Conservation (phyloP, 1,139 yeast species). For the Geotrichum carabidarum region DNA sequence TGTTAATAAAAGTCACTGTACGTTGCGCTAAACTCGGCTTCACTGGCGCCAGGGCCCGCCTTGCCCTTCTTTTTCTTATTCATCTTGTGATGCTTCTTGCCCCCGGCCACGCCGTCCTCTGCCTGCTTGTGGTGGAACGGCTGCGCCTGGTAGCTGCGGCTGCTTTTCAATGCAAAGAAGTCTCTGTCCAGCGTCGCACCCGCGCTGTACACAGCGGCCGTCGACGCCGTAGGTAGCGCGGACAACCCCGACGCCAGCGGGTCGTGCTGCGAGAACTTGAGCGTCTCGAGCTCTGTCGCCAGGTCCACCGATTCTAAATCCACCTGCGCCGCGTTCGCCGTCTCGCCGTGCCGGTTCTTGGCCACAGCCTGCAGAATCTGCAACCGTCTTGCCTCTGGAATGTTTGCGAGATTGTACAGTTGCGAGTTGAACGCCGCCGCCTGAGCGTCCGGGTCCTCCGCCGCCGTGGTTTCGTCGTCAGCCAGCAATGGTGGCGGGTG, state of each 20-base stretch:
- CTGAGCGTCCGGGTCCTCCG: constrained; percentile 39
- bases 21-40: constrained; percentile 6
- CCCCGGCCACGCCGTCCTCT: constrained; percentile 31
- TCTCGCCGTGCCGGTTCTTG: constrained; percentile 18
- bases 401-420: constrained; percentile 53
- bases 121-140: constrained; percentile 63
- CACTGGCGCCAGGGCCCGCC: constrained; percentile 20
- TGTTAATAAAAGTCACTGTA: constrained; percentile 19
- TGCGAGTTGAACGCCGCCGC: constrained; percentile 70
- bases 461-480: constrained; percentile 33
- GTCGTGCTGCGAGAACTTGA: constrained; percentile 77
- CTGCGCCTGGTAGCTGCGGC: constrained; percentile 56
- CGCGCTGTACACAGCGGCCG: constrained; percentile 48
- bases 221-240: constrained; percentile 37
- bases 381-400: constrained; percentile 64
- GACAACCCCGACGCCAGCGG: constrained; percentile 34
- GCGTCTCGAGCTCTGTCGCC: constrained; percentile 59
- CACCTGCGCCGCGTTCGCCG: constrained; percentile 30
- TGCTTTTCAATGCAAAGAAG: constrained; percentile 64
- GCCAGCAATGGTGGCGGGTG: constrained; percentile 74
- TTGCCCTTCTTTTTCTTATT: constrained; percentile 55
- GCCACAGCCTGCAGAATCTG: constrained; percentile 56
- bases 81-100: constrained; percentile 76
- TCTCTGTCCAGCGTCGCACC: constrained; percentile 76
- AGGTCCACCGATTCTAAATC: constrained; percentile 54